phyloP scores from a whole-genome alignment of 805 yeast genomes.

The Hanseniaspora guilliermondii region DNA sequence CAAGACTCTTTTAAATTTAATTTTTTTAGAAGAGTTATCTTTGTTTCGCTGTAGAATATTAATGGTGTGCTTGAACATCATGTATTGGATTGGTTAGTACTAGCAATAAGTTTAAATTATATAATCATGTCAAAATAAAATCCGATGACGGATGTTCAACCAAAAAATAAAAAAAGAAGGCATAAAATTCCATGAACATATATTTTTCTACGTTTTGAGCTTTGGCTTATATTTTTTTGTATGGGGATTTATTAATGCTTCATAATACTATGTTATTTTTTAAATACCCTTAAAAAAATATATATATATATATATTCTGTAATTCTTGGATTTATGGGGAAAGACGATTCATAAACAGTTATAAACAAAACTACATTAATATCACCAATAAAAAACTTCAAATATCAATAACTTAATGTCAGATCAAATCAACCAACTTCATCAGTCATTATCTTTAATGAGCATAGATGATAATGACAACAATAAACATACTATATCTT shows the following conservation, averaged over 20 bases:
- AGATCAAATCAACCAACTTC: slow-evolving; percentile 13
- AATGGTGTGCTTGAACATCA: background rate
- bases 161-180: too few relatives aligned
- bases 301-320: too few relatives aligned
- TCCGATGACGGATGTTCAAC: too few relatives aligned
- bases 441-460: slow-evolving; percentile 28
- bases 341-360: background rate
- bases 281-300: too few relatives aligned
- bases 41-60: background rate
- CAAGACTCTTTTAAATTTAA: background rate
- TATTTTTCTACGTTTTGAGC: too few relatives aligned
- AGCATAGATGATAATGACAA: slow-evolving; percentile 22
- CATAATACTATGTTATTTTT: too few relatives aligned
- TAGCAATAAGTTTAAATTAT: too few relatives aligned
- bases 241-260: too few relatives aligned
- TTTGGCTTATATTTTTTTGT: too few relatives aligned
- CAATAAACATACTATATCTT: background rate
- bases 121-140: too few relatives aligned
- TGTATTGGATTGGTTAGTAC: background rate
- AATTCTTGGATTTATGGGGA: too few relatives aligned
- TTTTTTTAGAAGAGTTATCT: background rate
- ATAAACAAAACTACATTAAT: background rate
- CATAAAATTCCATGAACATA: too few relatives aligned
- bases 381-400: background rate
- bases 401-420: background rate